Percentiles rank a stretch among this genome's conserved stretches.
These are phyloP conservation scores for Fraxinus cuspidata DNA, from an alignment of 257 asterid species.

Conservation along the genomic window DNA sequence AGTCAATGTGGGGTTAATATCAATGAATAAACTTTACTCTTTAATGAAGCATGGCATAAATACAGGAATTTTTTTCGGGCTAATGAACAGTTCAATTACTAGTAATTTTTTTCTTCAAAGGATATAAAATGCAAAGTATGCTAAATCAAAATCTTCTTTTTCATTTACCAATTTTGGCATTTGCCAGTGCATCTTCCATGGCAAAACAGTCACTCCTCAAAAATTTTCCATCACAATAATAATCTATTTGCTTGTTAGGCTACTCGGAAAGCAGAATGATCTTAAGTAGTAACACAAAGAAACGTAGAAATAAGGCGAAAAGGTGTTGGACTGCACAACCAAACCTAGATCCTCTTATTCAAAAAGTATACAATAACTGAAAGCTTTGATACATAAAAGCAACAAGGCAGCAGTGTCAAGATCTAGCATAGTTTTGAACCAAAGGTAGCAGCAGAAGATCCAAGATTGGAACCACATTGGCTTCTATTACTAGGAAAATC, in stretches of 20 bases:
- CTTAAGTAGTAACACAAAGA: not conserved
- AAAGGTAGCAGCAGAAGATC: constrained; percentile 10
- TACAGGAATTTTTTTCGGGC: no score
- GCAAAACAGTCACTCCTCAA: not conserved
- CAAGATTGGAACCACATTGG: not conserved
- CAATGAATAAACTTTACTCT: no score
- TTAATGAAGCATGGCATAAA: no score
- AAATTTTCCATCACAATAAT: no score
- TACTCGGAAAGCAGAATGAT: not conserved
- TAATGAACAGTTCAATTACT: no score
- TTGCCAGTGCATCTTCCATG: not conserved
- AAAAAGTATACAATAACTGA: no score
- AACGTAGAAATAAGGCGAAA: not conserved
- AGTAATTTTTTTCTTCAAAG: no score
- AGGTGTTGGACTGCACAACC: not conserved
- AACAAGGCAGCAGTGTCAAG: not conserved
- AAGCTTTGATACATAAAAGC: not conserved
- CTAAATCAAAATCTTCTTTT: no score
- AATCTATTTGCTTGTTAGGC: not conserved
- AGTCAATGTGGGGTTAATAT: no score
- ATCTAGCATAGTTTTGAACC: constrained; percentile 3
- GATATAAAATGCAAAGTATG: no score
- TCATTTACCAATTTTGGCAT: no score
- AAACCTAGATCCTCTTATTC: not conserved
- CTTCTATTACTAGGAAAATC: not conserved